Evolutionary conservation across 495 filamentous ascomycete species (phyloP).

Genomic region (Hypoxylon lenormandii): DNA sequence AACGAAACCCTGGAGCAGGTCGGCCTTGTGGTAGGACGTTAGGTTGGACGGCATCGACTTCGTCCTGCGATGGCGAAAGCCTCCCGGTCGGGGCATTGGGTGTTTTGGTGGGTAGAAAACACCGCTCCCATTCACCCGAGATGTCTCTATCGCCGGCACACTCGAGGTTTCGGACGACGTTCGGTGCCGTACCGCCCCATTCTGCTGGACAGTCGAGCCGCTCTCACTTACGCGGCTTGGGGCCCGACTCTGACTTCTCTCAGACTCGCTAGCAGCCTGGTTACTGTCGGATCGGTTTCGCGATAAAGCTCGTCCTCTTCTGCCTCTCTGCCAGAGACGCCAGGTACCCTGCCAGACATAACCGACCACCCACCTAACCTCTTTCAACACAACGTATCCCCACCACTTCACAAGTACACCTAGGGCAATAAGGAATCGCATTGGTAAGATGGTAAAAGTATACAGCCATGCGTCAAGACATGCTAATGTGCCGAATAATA

Average conservation of each 20-base stretch:
- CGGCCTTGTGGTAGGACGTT: constrained; percentile 89
- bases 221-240: constrained; percentile 21
- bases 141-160: constrained; percentile 32
- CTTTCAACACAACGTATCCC: constrained; percentile 71
- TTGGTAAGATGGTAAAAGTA: constrained; percentile 91
- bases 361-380: constrained; percentile 72
- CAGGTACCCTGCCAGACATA: constrained; percentile 82
- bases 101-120: constrained; percentile 51
- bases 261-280: constrained; percentile 49
- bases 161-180: constrained; percentile 35
- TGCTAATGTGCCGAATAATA: constrained; percentile 87
- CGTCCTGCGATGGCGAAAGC: constrained; percentile 74
- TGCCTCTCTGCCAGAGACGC: constrained; percentile 74
- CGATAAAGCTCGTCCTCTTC: constrained; percentile 61
- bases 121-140: constrained; percentile 44
- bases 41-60: constrained; percentile 86
- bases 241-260: constrained; percentile 53
- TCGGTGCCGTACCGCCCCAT: constrained; percentile 41
- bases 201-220: constrained; percentile 27
- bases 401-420: constrained; percentile 80
- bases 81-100: constrained; percentile 46
- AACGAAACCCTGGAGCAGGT: constrained; percentile 88
- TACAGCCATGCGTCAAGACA: constrained; percentile 98
- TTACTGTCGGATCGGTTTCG: constrained; percentile 44
- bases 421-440: constrained; percentile 87